Evolutionary conservation across 345 rosid species (phyloP), one percentile per base, ranked within the genome.

Genomic region (Gossypium ekmanianum): DNA sequence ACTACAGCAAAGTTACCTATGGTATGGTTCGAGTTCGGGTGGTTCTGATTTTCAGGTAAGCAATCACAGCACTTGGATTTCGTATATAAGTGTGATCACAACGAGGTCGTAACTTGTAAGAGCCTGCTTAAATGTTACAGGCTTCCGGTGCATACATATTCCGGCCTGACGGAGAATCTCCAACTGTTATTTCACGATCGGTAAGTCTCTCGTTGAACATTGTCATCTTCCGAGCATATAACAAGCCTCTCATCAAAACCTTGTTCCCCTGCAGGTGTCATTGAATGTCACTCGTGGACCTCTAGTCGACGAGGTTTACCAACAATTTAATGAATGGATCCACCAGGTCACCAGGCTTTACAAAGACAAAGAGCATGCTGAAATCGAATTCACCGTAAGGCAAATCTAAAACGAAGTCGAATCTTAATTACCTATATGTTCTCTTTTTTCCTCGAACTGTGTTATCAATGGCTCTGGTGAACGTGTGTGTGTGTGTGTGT

Each of bases 361-460:
- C 86, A 90, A 88, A 81, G 85, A 83, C 72, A 89, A 82, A 87
- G 96, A 94, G 76, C 93, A 91, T 52, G 94, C 92, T 34, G 97
- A 92, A 84, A 80, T 94, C 64, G 98, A 94, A 82, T 94, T 76
- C 83, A 90, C 96, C 1, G 97, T 92, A 76, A 92, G 94, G 75
- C 52, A 22, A 34, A 7, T 65, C 64, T 39, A 27, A 18, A 48
- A 43, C 22, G 45, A 45, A 61, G 63, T 68, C 9, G 57, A 51
- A 48, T 59, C 64, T 26, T 59, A 59, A 59, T 26, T 13, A 59
- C 7, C 34, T 59, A 59, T 59, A 20, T 4, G 24, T 54, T 69
- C 59, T 13, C 8, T 24, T n/a, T 48, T 43, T 44, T 44, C 9
- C 0, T 68, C 27, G 54, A 48, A 66, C 54, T 20, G 22, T 52